Percentiles rank a stretch among this genome's conserved stretches.
These are phyloP conservation scores for Leccinum sublutescens DNA, from an alignment of 768 basidiomycete genomes.

Conservation along the genomic window DNA sequence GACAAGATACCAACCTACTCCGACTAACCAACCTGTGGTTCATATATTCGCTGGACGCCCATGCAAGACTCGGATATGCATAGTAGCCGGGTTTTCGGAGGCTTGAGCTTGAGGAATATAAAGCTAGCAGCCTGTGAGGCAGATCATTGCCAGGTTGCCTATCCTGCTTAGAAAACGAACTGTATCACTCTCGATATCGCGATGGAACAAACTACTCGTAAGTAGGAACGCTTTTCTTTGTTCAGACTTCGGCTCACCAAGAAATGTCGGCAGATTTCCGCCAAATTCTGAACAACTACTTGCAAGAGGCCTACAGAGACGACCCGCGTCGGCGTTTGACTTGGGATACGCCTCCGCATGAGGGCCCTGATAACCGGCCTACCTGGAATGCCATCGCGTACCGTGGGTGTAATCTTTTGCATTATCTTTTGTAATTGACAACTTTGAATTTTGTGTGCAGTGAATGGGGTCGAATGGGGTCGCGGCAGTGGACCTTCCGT, in stretches of 20 bases:
- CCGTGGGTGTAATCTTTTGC: slow-evolving; percentile 12
- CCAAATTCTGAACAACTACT: slow-evolving; percentile 24
- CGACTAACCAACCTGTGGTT: slow-evolving; percentile 26
- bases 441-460: slow-evolving; percentile 5
- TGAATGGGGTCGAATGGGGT: slow-evolving; percentile 22
- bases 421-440: not conserved
- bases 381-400: slow-evolving; percentile 25
- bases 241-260: not conserved
- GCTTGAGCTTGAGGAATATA: slow-evolving; percentile 13
- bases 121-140: slow-evolving; percentile 1
- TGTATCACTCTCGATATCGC: not conserved
- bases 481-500: slow-evolving; percentile 18
- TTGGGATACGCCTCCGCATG: slow-evolving; percentile 15
- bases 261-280: slow-evolving; percentile 15
- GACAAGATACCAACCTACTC: slow-evolving; percentile 4
- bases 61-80: slow-evolving; percentile 8
- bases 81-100: slow-evolving; percentile 2
- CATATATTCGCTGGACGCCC: not conserved
- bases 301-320: slow-evolving; percentile 17
- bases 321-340: slow-evolving; percentile 12
- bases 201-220: slow-evolving; percentile 14
- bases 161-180: not conserved
- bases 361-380: slow-evolving; percentile 22
- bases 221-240: not conserved
- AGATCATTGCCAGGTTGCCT: not conserved